These are phyloP conservation scores for Chalciporus chontae DNA, from an alignment of 768 basidiomycete species.

Conservation along the genomic window DNA sequence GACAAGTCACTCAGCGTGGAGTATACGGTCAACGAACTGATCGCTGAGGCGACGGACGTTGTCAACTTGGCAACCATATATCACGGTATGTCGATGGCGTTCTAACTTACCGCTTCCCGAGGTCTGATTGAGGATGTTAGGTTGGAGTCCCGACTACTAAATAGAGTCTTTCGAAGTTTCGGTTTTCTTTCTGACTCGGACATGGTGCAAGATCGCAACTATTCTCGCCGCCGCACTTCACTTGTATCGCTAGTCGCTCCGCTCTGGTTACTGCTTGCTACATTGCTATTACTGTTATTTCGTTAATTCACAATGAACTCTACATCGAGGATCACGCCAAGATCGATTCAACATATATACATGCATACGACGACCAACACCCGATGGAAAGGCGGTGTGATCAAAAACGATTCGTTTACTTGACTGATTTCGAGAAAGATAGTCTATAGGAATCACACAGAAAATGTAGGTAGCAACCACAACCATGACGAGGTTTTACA, in stretches of 20 bases:
- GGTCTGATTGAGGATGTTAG: constrained; percentile 21
- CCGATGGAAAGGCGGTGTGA: neutral
- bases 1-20: constrained; percentile 85
- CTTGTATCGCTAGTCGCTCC: neutral
- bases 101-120: neutral
- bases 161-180: neutral
- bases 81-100: constrained; percentile 45
- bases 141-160: constrained; percentile 43
- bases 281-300: too few relatives aligned
- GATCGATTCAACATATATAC: constrained; percentile 10
- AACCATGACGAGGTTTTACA: constrained; percentile 31
- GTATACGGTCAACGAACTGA: constrained; percentile 89
- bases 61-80: constrained; percentile 79
- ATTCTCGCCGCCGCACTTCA: too few relatives aligned
- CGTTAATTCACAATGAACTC: neutral
- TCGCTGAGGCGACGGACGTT: constrained; percentile 80
- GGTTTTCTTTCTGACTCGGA: neutral
- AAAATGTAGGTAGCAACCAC: constrained; percentile 6
- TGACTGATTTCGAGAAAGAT: constrained; percentile 15
- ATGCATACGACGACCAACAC: constrained; percentile 3
- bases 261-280: too few relatives aligned
- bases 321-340: constrained; percentile 10
- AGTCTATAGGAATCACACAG: constrained; percentile 23
- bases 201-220: neutral
- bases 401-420: constrained; percentile 6